Conservation (phyloP, 495 filamentous ascomycete genomes). For the Lepidopterella palustris region DNA sequence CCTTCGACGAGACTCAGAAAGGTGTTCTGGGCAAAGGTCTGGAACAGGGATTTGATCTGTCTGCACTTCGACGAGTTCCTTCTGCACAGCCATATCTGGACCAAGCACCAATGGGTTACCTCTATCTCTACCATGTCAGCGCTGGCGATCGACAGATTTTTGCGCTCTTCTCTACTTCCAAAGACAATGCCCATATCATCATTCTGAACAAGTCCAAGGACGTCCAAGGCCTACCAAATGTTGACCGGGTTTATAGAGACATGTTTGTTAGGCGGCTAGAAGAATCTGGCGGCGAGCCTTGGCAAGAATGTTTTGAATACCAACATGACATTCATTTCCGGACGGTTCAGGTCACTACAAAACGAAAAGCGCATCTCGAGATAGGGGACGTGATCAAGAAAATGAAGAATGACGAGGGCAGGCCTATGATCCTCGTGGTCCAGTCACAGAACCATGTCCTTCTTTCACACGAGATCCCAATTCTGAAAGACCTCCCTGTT, state of each 20-base stretch:
- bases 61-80: conserved; percentile 57
- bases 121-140: conserved; percentile 88
- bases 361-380: conserved; percentile 80
- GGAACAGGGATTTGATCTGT: conserved; percentile 88
- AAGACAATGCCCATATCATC: conserved; percentile 74
- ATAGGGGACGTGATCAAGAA: conserved; percentile 80
- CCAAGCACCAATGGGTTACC: conserved; percentile 60
- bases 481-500: conserved; percentile 76
- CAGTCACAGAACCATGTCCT: conserved; percentile 81
- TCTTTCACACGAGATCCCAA: conserved; percentile 76
- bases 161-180: conserved; percentile 80
- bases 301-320: conserved; percentile 78
- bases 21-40: conserved; percentile 90
- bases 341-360: conserved; percentile 77
- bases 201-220: conserved; percentile 74
- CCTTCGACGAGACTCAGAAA: conserved; percentile 83
- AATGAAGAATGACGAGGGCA: conserved; percentile 73
- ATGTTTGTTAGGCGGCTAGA: conserved; percentile 57
- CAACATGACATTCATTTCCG: conserved; percentile 83
- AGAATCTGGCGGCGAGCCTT: conserved; percentile 57
- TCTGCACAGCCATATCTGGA: conserved; percentile 64
- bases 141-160: conserved; percentile 89
- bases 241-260: conserved; percentile 86
- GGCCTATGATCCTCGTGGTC: conserved; percentile 74
- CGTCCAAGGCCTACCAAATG: conserved; percentile 76